phyloP scores from a whole-genome alignment of 306 rosid genomes.

The Casuarina equisetifolia region DNA sequence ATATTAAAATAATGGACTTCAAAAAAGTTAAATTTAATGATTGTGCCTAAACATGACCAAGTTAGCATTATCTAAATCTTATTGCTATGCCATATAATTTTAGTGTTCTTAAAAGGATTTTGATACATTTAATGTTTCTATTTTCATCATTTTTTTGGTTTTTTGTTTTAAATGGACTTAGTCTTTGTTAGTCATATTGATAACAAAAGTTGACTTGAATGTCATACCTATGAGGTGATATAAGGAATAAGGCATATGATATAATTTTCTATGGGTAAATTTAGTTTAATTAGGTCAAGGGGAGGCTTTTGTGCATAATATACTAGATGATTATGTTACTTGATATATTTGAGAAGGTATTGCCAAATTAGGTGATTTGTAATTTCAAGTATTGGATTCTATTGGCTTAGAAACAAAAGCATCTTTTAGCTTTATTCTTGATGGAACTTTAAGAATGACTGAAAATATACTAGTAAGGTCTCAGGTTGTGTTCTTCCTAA shows the following conservation, averaged over 20 bases:
- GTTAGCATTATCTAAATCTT: conserved; percentile 57
- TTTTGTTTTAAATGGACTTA: no score
- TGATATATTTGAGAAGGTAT: conserved; percentile 87
- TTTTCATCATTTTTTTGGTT: background rate
- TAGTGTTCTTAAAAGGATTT: background rate
- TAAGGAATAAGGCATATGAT: no score
- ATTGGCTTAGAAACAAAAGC: conserved; percentile 85
- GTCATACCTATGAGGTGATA: no score
- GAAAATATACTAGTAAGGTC: conserved; percentile 59
- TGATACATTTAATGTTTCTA: background rate
- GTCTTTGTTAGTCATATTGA: no score
- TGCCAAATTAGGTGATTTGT: conserved; percentile 82
- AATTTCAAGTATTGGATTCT: conserved; percentile 86
- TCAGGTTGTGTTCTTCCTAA: conserved; percentile 70
- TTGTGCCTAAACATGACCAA: conserved; percentile 72
- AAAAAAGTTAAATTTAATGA: conserved; percentile 52
- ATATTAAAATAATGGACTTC: conserved; percentile 48
- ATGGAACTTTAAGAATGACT: conserved; percentile 80
- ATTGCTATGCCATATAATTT: background rate
- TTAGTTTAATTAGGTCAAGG: conserved; percentile 75
- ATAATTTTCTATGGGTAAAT: background rate
- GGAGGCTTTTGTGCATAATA: conserved; percentile 92
- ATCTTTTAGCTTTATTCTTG: conserved; percentile 77
- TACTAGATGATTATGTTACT: conserved; percentile 91
- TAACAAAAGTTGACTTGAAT: no score